A percentile compares a stretch with the other conserved stretches of the same genome.
Conservation (phyloP, 305 asterid species). For the Withania somnifera region DNA sequence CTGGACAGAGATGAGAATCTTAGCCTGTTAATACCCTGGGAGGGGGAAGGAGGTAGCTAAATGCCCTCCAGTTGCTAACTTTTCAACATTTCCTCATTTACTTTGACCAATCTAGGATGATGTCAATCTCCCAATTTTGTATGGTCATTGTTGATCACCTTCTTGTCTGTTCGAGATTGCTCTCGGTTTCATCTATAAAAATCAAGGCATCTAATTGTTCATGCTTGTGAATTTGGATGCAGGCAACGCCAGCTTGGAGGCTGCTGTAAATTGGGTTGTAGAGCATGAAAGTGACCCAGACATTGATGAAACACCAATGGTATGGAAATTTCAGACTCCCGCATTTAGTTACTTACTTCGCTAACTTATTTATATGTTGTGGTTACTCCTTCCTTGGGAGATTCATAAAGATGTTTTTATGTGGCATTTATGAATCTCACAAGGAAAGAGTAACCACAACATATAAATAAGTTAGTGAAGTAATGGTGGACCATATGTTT, state of each 20-base stretch:
- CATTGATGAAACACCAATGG: slow-evolving; percentile 83
- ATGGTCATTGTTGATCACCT: neutral
- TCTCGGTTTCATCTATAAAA: neutral
- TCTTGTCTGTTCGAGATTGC: neutral
- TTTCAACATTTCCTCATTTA: neutral
- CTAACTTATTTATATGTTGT: neutral
- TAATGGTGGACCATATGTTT: no score
- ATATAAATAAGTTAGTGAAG: no score
- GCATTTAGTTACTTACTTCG: neutral
- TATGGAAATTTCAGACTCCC: slow-evolving; percentile 17
- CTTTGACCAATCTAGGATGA: neutral
- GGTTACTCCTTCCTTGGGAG: neutral
- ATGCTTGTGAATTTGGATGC: slow-evolving; percentile 6
- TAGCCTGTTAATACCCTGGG: neutral
- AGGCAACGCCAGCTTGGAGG: slow-evolving; percentile 78
- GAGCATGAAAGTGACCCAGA: slow-evolving; percentile 92
- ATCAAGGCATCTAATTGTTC: neutral
- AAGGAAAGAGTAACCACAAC: no score
- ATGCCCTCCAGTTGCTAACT: neutral
- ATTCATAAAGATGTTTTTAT: neutral
- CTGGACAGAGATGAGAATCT: neutral
- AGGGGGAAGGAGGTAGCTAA: neutral
- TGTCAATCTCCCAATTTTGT: neutral
- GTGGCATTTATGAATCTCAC: no score
- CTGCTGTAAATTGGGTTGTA: slow-evolving; percentile 85